Evolutionary conservation across 1,284 basidiomycete genomes (phyloP), one percentile per base, ranked within the genome.

Genomic region (Leccinum ambiguum): DNA sequence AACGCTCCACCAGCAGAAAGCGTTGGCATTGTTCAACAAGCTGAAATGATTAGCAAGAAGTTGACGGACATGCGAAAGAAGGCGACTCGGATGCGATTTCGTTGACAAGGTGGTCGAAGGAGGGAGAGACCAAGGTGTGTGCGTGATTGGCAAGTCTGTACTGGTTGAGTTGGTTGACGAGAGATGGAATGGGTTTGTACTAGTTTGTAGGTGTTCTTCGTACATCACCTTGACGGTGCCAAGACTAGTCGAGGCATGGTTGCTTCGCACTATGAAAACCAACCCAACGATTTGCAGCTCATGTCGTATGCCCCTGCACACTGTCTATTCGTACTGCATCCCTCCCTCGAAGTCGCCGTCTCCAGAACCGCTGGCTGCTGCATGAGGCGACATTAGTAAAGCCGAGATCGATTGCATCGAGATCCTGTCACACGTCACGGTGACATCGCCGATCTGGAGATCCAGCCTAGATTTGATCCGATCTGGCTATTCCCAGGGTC

Each of bases 241-340:
- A 41, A 41, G 39, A 41, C 39, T 6, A 41, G 39, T 41, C 39
- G 39, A 41, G 39, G 39, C 39, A 41, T 41, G 39, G 96, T 99
- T 63, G 93, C 97, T 1, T 92, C 89, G 60, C 97, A 99, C 78
- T 99, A 99, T 84, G 99, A 99, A 79, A 99, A 99, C 78, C 94
- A 96, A 74, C 97, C 97, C 23, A 99, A 99, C 76, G 97, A 99
- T 76, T 82, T 99, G 54, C 97, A 99, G 76, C 86, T 99, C 64
- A 87, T 99, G 77, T 94, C 92, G 8, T 97, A 99, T 74, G 97
- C 97, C 0, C 97, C 97, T 0, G 96, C 95, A 0, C 97, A 99
- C 74, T 93, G 97, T 71, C 86, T 99, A 10, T 99, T 98, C 70
- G 97, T 99, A 3, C 86, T 99, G 0, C 82, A 99, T 1, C 96